Evolutionary conservation across 805 yeast species (phyloP).

Genomic region (Komagataella kurtzmanii): DNA sequence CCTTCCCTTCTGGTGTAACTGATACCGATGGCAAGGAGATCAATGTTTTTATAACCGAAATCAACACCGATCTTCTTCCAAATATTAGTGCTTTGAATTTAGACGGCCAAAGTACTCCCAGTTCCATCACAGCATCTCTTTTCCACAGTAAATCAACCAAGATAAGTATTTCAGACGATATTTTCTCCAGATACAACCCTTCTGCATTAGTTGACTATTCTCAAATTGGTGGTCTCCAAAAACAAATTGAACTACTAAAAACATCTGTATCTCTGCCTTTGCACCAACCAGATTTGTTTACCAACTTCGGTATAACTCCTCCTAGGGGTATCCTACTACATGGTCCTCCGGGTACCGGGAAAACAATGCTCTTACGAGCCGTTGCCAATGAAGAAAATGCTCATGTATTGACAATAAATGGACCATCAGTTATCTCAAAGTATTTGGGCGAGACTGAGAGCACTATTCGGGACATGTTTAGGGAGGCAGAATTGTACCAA

Average conservation of each 20-base stretch:
- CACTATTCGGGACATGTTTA: slow-evolving; percentile 66
- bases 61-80: slow-evolving; percentile 4
- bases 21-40: slow-evolving; percentile 8
- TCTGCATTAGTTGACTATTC: slow-evolving; percentile 25
- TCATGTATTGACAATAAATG: slow-evolving; percentile 76
- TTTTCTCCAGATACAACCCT: slow-evolving; percentile 16
- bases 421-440: slow-evolving; percentile 85
- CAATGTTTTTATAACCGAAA: slow-evolving; percentile 12
- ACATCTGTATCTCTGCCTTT: slow-evolving; percentile 72
- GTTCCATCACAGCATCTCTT: slow-evolving; percentile 3
- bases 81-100: slow-evolving; percentile 16
- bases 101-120: slow-evolving; percentile 38
- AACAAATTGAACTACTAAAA: slow-evolving; percentile 46
- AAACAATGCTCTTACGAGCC: slow-evolving; percentile 75
- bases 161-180: slow-evolving; percentile 9
- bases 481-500: slow-evolving; percentile 74
- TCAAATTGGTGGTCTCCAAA: slow-evolving; percentile 63
- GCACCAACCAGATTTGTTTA: slow-evolving; percentile 60
- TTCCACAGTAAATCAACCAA: slow-evolving; percentile 17
- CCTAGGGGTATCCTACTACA: slow-evolving; percentile 89
- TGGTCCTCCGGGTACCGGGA: slow-evolving; percentile 98
- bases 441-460: slow-evolving; percentile 92
- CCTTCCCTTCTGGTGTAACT: neutral
- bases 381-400: slow-evolving; percentile 68
- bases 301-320: slow-evolving; percentile 80